Conservation (phyloP, 164 flowering plant species). For the Echeveria elegans region DNA sequence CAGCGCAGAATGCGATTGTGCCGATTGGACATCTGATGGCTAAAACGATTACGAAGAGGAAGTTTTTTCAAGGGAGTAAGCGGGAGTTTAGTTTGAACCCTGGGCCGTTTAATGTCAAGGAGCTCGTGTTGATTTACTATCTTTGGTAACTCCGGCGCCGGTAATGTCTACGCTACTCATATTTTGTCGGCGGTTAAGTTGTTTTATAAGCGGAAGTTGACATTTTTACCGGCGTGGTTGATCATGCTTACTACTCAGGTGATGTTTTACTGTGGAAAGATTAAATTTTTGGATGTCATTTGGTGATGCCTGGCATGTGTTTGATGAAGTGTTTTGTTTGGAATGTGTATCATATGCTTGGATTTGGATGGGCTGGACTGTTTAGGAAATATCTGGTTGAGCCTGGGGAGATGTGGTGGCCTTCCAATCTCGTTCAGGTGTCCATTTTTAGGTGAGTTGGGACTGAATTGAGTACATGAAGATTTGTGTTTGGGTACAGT, state of each 20-base stretch:
- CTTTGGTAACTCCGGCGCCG: slow-evolving; percentile 42
- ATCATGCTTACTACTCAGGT: slow-evolving; percentile 49
- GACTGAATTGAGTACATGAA: background rate
- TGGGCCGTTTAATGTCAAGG: slow-evolving; percentile 45
- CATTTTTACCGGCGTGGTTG: slow-evolving; percentile 30
- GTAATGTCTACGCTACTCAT: slow-evolving; percentile 38
- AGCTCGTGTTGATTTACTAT: slow-evolving; percentile 46
- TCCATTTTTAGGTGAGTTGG: slow-evolving; percentile 26
- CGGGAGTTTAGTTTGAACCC: slow-evolving; percentile 42
- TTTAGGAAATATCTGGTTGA: slow-evolving; percentile 36
- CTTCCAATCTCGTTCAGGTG: slow-evolving; percentile 31
- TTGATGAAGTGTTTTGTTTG: background rate
- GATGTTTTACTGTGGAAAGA: background rate
- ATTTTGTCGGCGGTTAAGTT: slow-evolving; percentile 37
- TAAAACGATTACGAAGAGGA: slow-evolving; percentile 20
- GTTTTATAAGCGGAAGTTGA: slow-evolving; percentile 26
- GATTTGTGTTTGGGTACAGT: background rate
- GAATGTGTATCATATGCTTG: slow-evolving; percentile 14
- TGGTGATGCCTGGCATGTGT: background rate
- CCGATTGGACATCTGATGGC: slow-evolving; percentile 60
- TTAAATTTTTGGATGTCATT: background rate
- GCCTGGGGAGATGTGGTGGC: slow-evolving; percentile 55
- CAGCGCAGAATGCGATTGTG: slow-evolving; percentile 58
- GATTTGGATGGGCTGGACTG: slow-evolving; percentile 49
- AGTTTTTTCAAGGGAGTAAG: slow-evolving; percentile 26